These are phyloP conservation scores for Mantamonas sphyraenae DNA, from an alignment of 78 protist species.

Conservation along the genomic window DNA sequence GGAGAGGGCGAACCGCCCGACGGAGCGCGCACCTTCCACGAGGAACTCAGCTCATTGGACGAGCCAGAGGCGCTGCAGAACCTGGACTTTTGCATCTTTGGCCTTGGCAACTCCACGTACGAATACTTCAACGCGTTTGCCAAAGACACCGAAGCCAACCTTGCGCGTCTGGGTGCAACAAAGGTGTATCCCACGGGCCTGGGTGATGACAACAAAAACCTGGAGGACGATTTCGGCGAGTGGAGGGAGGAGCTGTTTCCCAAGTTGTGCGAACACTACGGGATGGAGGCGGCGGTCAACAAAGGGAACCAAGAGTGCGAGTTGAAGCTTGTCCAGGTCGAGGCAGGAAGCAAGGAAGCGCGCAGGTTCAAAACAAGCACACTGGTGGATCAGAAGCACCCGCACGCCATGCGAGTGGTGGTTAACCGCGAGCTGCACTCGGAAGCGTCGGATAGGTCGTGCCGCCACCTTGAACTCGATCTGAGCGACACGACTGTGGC, in stretches of 20 bases:
- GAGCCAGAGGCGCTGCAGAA: slow-evolving; percentile 6
- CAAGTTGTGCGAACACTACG: slow-evolving; percentile 22
- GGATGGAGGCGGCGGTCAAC: slow-evolving; percentile 28
- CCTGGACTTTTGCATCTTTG: slow-evolving; percentile 64
- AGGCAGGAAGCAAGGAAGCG: background rate
- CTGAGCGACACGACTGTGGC: background rate
- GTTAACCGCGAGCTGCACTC: slow-evolving; percentile 9
- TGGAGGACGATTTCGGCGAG: slow-evolving; percentile 72
- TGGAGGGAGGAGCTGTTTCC: slow-evolving; percentile 70
- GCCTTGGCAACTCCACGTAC: slow-evolving; percentile 86
- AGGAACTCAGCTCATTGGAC: slow-evolving; percentile 30
- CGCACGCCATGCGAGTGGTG: background rate
- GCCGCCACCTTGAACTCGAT: background rate
- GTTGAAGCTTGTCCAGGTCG: background rate
- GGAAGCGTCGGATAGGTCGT: background rate
- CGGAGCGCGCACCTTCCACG: slow-evolving; percentile 58
- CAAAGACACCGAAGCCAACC: slow-evolving; percentile 31
- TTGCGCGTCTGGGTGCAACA: slow-evolving; percentile 63
- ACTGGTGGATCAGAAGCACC: too few relatives aligned
- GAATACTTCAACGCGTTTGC: slow-evolving; percentile 75
- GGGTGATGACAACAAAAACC: slow-evolving; percentile 81
- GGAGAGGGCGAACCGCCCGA: slow-evolving; percentile 92
- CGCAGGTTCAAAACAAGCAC: background rate
- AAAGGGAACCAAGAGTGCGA: background rate
- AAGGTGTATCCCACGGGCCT: slow-evolving; percentile 33